Conservation (phyloP, 1,284 basidiomycete species). For the Grifola frondosa region DNA sequence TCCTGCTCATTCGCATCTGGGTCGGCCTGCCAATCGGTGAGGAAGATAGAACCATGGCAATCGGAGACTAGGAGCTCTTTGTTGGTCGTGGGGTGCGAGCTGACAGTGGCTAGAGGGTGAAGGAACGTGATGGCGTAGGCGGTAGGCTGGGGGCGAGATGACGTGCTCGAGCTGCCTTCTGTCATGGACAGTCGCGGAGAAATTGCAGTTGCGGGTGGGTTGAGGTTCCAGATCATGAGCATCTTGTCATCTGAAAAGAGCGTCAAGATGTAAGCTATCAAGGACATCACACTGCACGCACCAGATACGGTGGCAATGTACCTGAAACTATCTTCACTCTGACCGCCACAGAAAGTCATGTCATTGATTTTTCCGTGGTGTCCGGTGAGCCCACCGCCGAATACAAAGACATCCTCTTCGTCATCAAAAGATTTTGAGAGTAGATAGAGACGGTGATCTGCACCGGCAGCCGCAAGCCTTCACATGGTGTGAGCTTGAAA, state of each 20-base stretch:
- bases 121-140: slow-evolving; percentile 73
- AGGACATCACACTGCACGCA: slow-evolving; percentile 26
- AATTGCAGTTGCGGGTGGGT: slow-evolving; percentile 49
- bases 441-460: slow-evolving; percentile 67
- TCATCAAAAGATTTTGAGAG: slow-evolving; percentile 54
- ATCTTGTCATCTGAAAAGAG: slow-evolving; percentile 65
- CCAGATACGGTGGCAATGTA: slow-evolving; percentile 81
- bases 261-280: slow-evolving; percentile 1
- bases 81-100: slow-evolving; percentile 68
- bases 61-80: slow-evolving; percentile 78
- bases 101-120: slow-evolving; percentile 64
- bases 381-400: slow-evolving; percentile 75
- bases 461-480: slow-evolving; percentile 66
- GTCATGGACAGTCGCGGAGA: slow-evolving; percentile 33
- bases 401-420: slow-evolving; percentile 59
- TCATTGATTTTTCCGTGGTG: slow-evolving; percentile 75
- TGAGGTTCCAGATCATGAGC: slow-evolving; percentile 81
- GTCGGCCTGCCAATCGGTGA: slow-evolving; percentile 78
- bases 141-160: slow-evolving; percentile 58
- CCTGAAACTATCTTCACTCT: slow-evolving; percentile 58
- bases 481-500: slow-evolving; percentile 2
- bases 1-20: slow-evolving; percentile 52
- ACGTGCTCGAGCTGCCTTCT: slow-evolving; percentile 23
- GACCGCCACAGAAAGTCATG: slow-evolving; percentile 74
- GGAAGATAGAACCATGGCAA: slow-evolving; percentile 65